Evolutionary conservation across 495 filamentous ascomycete species (phyloP).

Genomic region (Penicillium dipodomyicola): DNA sequence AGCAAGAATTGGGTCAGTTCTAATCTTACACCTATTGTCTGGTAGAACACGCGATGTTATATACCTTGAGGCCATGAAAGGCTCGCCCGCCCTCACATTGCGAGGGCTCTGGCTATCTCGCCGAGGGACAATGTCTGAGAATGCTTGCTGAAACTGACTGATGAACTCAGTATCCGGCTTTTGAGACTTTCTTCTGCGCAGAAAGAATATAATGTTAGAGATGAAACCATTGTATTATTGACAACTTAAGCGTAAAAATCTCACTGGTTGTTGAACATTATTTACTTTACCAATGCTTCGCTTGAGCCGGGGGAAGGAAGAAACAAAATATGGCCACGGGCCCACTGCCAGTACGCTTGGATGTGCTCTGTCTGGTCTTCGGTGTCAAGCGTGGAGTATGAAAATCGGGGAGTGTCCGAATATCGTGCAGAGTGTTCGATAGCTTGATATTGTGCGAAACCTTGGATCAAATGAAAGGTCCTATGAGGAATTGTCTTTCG

Average conservation of each 20-base stretch:
- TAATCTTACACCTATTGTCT: no score
- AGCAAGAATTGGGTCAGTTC: slow-evolving; percentile 9
- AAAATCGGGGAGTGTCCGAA: neutral
- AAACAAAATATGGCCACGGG: neutral
- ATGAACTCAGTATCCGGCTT: no score
- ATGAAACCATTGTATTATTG: no score
- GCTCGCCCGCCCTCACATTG: slow-evolving; percentile 7
- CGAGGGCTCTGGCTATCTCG: slow-evolving; percentile 14
- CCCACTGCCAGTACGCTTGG: neutral
- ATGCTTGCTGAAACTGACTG: slow-evolving; percentile 76
- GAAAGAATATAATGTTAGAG: neutral
- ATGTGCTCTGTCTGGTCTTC: neutral
- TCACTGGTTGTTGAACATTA: slow-evolving; percentile 29
- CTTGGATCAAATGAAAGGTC: neutral
- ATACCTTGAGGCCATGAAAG: slow-evolving; percentile 33
- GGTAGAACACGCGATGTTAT: neutral
- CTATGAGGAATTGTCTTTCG: neutral
- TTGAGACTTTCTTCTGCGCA: slow-evolving; percentile 63
- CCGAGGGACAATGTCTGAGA: slow-evolving; percentile 59
- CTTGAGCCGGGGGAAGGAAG: neutral
- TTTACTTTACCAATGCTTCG: slow-evolving; percentile 2
- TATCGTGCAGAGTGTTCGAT: neutral
- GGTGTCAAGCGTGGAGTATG: neutral
- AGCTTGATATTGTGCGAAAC: neutral
- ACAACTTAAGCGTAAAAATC: neutral